phyloP scores from a whole-genome alignment of 2,329 filamentous ascomycete species.

The Microcyclospora tardicrescens region DNA sequence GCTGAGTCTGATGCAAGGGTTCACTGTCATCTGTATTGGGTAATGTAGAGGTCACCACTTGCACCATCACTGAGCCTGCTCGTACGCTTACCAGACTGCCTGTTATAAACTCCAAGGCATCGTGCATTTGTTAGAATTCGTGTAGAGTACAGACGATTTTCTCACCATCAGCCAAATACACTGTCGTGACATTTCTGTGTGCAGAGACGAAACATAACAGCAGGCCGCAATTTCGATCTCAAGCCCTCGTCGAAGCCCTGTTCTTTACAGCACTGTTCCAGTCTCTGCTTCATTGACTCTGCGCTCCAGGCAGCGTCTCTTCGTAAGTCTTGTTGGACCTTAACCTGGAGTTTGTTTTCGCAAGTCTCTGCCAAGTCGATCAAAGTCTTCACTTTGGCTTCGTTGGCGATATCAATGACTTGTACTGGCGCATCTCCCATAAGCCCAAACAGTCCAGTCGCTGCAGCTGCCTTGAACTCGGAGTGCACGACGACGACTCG shows the following conservation, averaged over 20 bases:
- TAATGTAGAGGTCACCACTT: no score
- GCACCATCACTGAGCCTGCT: no score
- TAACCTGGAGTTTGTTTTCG: neutral
- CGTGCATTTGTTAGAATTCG: no score
- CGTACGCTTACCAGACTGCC: no score
- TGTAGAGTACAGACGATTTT: neutral
- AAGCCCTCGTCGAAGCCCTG: no score
- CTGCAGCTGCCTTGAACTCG: constrained; percentile 1
- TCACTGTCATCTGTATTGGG: no score
- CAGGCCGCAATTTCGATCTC: neutral
- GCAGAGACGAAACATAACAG: constrained; percentile 3
- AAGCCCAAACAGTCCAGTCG: constrained; percentile 7
- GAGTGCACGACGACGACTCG: constrained; percentile 5
- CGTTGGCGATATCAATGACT: constrained; percentile 3
- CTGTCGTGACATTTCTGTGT: constrained; percentile 1
- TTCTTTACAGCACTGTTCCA: neutral
- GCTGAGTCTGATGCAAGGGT: no score
- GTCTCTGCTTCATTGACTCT: neutral
- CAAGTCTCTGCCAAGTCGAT: constrained; percentile 2
- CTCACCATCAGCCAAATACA: neutral
- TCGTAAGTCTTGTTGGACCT: neutral
- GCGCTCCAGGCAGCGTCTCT: neutral
- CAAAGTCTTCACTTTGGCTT: neutral
- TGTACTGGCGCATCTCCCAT: constrained; percentile 6
- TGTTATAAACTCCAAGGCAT: no score